These are phyloP conservation scores for Berkeleyomyces basicola DNA, from an alignment of 2,329 filamentous ascomycete species.

Conservation along the genomic window DNA sequence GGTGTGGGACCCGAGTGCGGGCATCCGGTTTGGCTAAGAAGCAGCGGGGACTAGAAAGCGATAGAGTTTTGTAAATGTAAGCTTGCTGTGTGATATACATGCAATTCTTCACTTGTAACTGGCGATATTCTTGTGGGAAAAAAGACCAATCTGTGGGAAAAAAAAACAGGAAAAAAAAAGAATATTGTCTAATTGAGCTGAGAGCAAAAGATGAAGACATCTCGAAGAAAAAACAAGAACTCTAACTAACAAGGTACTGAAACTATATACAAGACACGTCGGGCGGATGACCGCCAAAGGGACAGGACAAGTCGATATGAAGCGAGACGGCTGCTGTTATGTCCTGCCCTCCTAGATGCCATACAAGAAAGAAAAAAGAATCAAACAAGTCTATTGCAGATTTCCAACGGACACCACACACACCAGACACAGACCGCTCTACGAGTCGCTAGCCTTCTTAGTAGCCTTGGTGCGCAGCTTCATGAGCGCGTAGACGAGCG, in stretches of 20 bases:
- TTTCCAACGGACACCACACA: not conserved
- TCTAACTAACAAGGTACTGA: not conserved
- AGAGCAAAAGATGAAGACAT: not conserved
- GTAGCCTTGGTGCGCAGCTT: constrained; percentile 32
- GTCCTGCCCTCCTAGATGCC: not conserved
- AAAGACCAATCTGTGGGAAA: not conserved
- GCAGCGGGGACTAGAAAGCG: not conserved
- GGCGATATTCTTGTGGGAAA: not conserved
- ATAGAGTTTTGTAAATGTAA: not conserved
- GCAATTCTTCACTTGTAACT: not conserved
- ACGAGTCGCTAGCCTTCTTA: constrained; percentile 24
- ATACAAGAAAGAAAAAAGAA: not conserved
- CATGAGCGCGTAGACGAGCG: constrained; percentile 29
- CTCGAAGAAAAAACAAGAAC: not conserved
- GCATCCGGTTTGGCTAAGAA: constrained; percentile 16
- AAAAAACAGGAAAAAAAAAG: not conserved
- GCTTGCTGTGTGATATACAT: not conserved
- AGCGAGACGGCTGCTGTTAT: constrained; percentile 14
- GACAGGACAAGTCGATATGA: not conserved
- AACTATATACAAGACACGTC: not conserved
- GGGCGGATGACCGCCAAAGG: too few species aligned
- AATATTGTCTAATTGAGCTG: not conserved
- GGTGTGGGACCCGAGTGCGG: constrained; percentile 12
- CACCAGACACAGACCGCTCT: not conserved
- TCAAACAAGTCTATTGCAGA: not conserved